Base-by-base conservation (phyloP, 2,329 filamentous ascomycete species). In the Aspergillus pseudotamarii region DNA sequence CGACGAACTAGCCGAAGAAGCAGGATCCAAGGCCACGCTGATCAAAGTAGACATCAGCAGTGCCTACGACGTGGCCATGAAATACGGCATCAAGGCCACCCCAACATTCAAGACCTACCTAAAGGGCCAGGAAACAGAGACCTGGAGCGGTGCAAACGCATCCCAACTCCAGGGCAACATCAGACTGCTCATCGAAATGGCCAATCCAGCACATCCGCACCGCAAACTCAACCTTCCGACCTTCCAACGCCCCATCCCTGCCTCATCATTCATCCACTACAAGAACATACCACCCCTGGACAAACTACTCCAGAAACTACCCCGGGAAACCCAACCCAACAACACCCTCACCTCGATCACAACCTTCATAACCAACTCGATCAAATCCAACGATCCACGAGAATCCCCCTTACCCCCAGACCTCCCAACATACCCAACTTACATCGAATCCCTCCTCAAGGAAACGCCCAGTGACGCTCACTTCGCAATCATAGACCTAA, bases 91-190 rank as follows among this genome's bases (percentile, higher is more conserved):
- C 58, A 84, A 86, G 2, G 90, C 90, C 4, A 97, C 94, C 0
- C 94, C 94, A 0, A 97, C 94, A 0, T 96, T 98, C 72, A 87
- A 95, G 72, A 94, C 93, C 0, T 96, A 94, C 73, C 79, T 94
- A 10, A 89, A 85, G 58, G 93, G 93, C 1, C 79, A 89, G 64
- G 87, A 94, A 73, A 86, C 92, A 56, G 89, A 93, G 65, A 86
- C 90, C 68, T 98, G 94, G 94, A 86, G 84, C 57, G 93, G 93
- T 1, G 92, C 91, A 0, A 89, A 94, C 71, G 84, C 87, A 3
- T 82, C 83, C 14, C 83, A 87, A 19, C 82, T 98, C 16, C 86
- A 87, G 58, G 86, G 86, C 19, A 95, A 93, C 63, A 84, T 96
- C 14, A 86, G 88, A 38, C 82, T 94, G 53, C 81, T 97, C 3